A percentile compares a stretch with the other conserved stretches of the same genome.
Conservation (phyloP, 257 asterid species). For the Nicotiana benthamiana region DNA sequence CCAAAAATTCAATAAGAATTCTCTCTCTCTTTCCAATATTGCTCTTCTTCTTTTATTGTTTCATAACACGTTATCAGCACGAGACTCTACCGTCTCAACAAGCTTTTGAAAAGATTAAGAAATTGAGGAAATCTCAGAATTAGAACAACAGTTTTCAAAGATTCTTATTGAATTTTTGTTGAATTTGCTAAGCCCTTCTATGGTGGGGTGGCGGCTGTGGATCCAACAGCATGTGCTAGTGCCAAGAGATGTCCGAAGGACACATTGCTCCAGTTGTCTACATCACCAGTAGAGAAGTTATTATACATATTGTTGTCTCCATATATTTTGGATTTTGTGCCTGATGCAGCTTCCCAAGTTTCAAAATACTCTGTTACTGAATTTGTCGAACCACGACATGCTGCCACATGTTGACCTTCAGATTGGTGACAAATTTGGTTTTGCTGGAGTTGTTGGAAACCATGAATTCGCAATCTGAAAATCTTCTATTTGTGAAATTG, state of each 20-base stretch:
- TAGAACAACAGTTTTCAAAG: too few species aligned
- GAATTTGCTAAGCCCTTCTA: too few species aligned
- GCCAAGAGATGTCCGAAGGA: constrained; percentile 42
- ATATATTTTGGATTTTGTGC: constrained; percentile 12
- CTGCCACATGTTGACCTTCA: constrained; percentile 10
- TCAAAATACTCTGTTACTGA: constrained; percentile 9
- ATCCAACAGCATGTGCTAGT: constrained; percentile 17
- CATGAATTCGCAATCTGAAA: constrained; percentile 14
- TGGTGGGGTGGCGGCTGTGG: not conserved
- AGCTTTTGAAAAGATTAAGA: too few species aligned
- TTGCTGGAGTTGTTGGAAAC: constrained; percentile 63
- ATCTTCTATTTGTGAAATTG: not conserved
- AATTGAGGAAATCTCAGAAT: too few species aligned
- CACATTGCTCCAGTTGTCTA: constrained; percentile 20
- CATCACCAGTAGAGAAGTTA: constrained; percentile 10
- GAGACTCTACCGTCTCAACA: too few species aligned
- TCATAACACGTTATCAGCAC: too few species aligned
- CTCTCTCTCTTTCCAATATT: too few species aligned
- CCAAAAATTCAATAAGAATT: too few species aligned
- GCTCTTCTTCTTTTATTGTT: too few species aligned
- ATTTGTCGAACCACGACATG: constrained; percentile 8
- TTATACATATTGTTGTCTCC: constrained; percentile 5
- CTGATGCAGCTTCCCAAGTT: constrained; percentile 25
- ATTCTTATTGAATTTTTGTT: too few species aligned
- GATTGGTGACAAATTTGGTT: constrained; percentile 36